Base-by-base conservation (phyloP, 768 basidiomycete genomes). In the Mycena capillaripes region DNA sequence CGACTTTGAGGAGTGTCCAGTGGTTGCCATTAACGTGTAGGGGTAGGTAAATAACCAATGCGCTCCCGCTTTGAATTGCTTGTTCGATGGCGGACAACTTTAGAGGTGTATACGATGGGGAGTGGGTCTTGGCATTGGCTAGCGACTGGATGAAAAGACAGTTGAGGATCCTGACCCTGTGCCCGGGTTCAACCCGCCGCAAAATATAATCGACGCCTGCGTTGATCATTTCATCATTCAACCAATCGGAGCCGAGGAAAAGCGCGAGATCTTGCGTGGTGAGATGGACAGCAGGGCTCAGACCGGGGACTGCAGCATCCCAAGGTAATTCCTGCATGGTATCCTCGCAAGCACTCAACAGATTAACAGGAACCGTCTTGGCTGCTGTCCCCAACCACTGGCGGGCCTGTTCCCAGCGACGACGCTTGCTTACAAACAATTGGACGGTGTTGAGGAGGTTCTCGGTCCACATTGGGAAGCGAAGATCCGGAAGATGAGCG, bases 221-320 rank as follows among this genome's bases (percentile, higher is more conserved):
- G n/a, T 68, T 68, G 46, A 68, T 58, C 66, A 68, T 68, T 10
- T 68, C 66, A 27, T 68, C 66, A 9, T 68, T 60, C 8, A 68
- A 46, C 66, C 66, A 68, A 2, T 27, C 34, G 12, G 23, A 11
- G 27, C 66, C 30, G 25, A 68, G 66, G 27, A 68, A 68, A 0
- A 40, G 34, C 17, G 66, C 48, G 2, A 68, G 25, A 38, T 60
- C 58, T 17, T 25, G 25, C 4, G 57, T 36, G 8, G 57, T 68
- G 2, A 68, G 66, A 50, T 53, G 66, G 1, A 68, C 27, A 1
- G 66, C 6, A 19, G 42, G 56, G 11, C 42, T 67, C 32, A 67
- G 21, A 17, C 66, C 66, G 6, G 56, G 55, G 4, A 64, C 50
- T 0, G n/a, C 23, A 2, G 34, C 9, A 14, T 64, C 63, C 63